Evolutionary conservation across 768 basidiomycete species (phyloP).

Genomic region (Strobilomyces confusus): DNA sequence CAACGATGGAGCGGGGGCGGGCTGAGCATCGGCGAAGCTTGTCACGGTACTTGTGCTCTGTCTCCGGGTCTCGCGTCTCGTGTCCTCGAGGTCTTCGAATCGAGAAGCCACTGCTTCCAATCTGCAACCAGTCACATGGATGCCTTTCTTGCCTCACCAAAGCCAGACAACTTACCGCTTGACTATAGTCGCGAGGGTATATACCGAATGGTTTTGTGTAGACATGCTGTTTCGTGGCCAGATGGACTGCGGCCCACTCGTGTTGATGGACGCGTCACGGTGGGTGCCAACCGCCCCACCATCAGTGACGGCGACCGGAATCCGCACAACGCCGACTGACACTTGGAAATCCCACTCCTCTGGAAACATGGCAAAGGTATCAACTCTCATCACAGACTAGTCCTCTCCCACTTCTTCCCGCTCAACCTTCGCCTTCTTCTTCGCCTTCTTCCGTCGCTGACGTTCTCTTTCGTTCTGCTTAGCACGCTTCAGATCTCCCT

Average conservation of each 20-base stretch:
- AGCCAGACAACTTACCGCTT: conserved; percentile 55
- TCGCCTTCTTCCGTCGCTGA: conserved; percentile 72
- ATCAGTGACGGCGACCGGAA: conserved; percentile 17
- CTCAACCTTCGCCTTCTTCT: conserved; percentile 49
- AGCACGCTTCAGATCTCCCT: conserved; percentile 61
- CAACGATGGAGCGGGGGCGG: conserved; percentile 30
- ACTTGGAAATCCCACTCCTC: neutral
- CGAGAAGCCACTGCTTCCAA: conserved; percentile 92
- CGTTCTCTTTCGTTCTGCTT: conserved; percentile 75
- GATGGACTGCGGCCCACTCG: neutral
- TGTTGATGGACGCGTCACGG: neutral
- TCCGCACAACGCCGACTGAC: conserved; percentile 7
- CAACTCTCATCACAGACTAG: conserved; percentile 10
- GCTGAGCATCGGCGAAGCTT: conserved; percentile 20
- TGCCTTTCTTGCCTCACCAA: conserved; percentile 2
- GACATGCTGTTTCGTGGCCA: conserved; percentile 15
- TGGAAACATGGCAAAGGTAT: too few relatives aligned
- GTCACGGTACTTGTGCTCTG: conserved; percentile 31
- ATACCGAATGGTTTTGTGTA: conserved; percentile 40
- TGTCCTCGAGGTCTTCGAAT: conserved; percentile 86
- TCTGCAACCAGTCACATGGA: conserved; percentile 37
- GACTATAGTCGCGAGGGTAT: conserved; percentile 78
- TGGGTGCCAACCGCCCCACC: too few relatives aligned
- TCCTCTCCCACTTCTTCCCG: conserved; percentile 11
- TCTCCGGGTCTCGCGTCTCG: conserved; percentile 22